Evolutionary conservation across 2,329 filamentous ascomycete genomes (phyloP).

Genomic region (Pyrenophora teres): DNA sequence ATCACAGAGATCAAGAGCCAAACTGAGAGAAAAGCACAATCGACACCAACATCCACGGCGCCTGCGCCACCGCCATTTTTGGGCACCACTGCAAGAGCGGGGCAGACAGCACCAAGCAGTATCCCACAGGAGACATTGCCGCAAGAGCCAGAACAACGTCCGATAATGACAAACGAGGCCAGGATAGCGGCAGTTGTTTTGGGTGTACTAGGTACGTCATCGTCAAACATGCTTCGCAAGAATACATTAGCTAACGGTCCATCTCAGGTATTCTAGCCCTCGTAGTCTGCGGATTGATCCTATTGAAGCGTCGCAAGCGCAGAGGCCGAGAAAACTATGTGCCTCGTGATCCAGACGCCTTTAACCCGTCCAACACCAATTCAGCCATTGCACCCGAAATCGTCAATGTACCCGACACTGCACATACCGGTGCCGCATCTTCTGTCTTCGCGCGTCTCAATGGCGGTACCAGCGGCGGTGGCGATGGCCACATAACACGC

Average conservation of each 20-base stretch:
- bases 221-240: background rate
- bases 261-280: constrained; percentile 35
- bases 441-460: constrained; percentile 18
- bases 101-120: background rate
- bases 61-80: background rate
- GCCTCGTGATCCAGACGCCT: constrained; percentile 32
- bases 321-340: constrained; percentile 17
- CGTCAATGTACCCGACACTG: constrained; percentile 28
- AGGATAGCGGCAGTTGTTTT: constrained; percentile 40
- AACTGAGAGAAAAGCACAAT: background rate
- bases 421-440: constrained; percentile 20
- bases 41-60: background rate
- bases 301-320: constrained; percentile 33
- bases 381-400: constrained; percentile 18
- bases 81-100: background rate
- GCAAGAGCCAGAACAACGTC: constrained; percentile 4
- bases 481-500: constrained; percentile 25
- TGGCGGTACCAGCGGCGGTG: constrained; percentile 1
- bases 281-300: constrained; percentile 26
- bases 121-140: background rate
- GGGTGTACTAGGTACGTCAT: constrained; percentile 35
- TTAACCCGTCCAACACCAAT: constrained; percentile 31
- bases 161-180: constrained; percentile 34
- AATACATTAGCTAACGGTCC: background rate
- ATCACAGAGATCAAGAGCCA: constrained; percentile 1